Percentiles rank a stretch among this genome's conserved stretches.
These are phyloP conservation scores for Apophysomyces ossiformis DNA, from an alignment of 371 early-diverging fungal genomes.

Conservation along the genomic window DNA sequence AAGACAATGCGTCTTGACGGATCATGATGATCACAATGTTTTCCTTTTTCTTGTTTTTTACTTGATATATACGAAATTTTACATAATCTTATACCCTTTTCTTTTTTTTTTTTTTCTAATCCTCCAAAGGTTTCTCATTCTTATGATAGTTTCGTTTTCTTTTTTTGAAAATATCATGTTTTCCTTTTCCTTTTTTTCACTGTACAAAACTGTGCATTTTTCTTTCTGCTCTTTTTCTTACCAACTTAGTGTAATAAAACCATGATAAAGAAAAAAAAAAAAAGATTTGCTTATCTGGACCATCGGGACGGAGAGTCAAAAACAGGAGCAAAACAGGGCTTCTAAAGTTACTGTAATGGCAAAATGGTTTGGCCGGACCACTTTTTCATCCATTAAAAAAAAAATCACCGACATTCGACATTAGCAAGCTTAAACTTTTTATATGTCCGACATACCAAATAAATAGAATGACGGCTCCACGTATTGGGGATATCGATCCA, in stretches of 20 bases:
- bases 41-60: no score
- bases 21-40: neutral
- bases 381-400: no score
- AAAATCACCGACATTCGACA: slow-evolving; percentile 2
- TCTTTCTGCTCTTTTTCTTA: neutral
- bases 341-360: neutral
- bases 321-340: no score
- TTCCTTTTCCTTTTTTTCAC: neutral
- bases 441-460: neutral
- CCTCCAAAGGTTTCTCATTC: neutral
- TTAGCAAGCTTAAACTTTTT: slow-evolving; percentile 2
- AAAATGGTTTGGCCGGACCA: neutral
- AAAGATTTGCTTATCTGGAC: neutral
- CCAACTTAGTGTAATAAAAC: neutral
- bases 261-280: neutral
- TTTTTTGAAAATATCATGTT: neutral
- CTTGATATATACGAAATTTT: no score
- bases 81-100: neutral
- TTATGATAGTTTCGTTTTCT: neutral
- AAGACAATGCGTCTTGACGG: neutral
- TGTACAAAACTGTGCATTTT: neutral
- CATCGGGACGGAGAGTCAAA: neutral
- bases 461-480: slow-evolving; percentile 5
- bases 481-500: neutral
- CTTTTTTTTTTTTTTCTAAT: neutral